These are phyloP conservation scores for Dioscorea cayenensis DNA, from an alignment of 116 monocot genomes.

Conservation along the genomic window DNA sequence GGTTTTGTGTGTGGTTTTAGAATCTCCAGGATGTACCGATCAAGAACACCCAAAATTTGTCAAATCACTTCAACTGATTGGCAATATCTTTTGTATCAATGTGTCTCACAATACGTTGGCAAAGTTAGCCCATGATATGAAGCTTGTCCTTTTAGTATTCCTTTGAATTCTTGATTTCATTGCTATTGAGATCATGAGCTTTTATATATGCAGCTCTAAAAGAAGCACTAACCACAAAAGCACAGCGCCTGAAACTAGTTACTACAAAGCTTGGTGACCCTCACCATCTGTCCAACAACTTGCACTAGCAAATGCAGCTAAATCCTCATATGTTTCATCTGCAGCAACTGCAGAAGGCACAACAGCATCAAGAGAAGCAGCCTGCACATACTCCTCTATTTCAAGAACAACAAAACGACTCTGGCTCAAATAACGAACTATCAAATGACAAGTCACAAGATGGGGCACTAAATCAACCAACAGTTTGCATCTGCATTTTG, in stretches of 20 bases:
- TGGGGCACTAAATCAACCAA: not conserved
- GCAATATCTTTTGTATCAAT: no score
- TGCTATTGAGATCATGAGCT: not conserved
- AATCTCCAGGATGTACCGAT: no score
- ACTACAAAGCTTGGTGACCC: constrained; percentile 38
- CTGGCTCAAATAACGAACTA: not conserved
- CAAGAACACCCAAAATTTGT: no score
- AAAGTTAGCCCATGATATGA: no score
- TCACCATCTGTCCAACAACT: constrained; percentile 18
- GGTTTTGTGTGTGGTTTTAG: no score
- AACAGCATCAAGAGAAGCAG: constrained; percentile 17
- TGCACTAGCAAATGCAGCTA: constrained; percentile 33
- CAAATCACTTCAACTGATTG: no score
- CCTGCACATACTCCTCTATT: no score
- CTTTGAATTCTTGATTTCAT: not conserved
- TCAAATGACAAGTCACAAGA: no score
- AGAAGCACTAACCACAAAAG: constrained; percentile 55
- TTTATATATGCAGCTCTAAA: constrained; percentile 43
- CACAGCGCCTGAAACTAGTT: constrained; percentile 51
- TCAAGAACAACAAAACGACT: not conserved
- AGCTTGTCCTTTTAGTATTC: no score
- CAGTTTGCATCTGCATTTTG: not conserved
- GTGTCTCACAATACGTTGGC: no score
- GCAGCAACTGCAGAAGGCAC: constrained; percentile 39
- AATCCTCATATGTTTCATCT: constrained; percentile 42